Evolutionary conservation across 2,329 filamentous ascomycete species (phyloP).

Genomic region (Fusarium sp.): DNA sequence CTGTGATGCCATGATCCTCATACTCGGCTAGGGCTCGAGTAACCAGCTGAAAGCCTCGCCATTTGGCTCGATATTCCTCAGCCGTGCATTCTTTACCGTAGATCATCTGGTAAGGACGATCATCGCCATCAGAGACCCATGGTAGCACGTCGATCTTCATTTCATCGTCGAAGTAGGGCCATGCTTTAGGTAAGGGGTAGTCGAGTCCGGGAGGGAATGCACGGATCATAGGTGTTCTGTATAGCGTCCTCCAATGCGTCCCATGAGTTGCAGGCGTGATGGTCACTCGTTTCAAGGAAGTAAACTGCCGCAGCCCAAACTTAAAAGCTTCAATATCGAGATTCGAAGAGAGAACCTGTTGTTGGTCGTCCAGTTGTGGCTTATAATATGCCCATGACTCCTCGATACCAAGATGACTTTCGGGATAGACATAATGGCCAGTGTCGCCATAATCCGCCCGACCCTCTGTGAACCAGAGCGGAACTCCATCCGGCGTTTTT

Average conservation of each 20-base stretch:
- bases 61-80: background rate
- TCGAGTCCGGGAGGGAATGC: background rate
- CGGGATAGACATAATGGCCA: background rate
- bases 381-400: background rate
- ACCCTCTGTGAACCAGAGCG: background rate
- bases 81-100: background rate
- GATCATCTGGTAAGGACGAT: accelerated
- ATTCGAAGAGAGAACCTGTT: background rate
- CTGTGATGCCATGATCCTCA: background rate
- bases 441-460: background rate
- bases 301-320: background rate
- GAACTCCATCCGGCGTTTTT: background rate
- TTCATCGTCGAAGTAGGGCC: background rate
- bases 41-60: background rate
- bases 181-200: background rate
- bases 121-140: background rate
- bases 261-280: background rate
- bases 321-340: background rate
- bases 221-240: background rate
- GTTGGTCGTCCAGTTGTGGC: background rate
- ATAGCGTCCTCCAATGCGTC: background rate
- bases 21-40: background rate
- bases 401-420: accelerated
- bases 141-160: background rate
- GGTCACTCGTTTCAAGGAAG: background rate